phyloP scores from a whole-genome alignment of 257 asterid genomes.

The Dorcoceras hygrometricum region DNA sequence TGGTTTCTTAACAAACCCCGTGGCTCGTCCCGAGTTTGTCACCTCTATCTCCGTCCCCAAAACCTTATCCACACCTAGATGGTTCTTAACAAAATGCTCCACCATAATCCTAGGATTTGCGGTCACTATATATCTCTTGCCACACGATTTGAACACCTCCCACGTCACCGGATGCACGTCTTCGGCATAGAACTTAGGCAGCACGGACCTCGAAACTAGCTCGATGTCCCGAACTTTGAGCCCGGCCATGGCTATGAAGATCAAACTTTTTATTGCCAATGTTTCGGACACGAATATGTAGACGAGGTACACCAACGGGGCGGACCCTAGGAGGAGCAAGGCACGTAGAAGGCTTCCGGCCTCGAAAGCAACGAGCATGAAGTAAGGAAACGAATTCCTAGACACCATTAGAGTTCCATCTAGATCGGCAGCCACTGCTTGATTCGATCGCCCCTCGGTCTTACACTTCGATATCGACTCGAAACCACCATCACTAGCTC shows the following conservation, averaged over 20 bases:
- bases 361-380: constrained; percentile 35
- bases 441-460: constrained; percentile 19
- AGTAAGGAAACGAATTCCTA: constrained; percentile 28
- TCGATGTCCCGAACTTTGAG: constrained; percentile 22
- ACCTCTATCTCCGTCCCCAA: constrained; percentile 30
- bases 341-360: constrained; percentile 34
- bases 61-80: constrained; percentile 27
- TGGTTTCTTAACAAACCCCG: neutral
- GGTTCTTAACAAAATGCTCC: constrained; percentile 30
- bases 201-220: constrained; percentile 20
- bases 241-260: constrained; percentile 32
- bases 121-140: constrained; percentile 30
- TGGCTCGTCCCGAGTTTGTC: neutral
- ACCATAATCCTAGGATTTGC: constrained; percentile 30
- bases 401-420: constrained; percentile 28
- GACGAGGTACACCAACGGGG: constrained; percentile 23
- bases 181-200: constrained; percentile 29
- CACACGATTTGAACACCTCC: constrained; percentile 33
- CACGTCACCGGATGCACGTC: constrained; percentile 39
- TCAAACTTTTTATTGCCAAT: constrained; percentile 18
- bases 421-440: constrained; percentile 27
- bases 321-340: constrained; percentile 24
- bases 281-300: constrained; percentile 27
- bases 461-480: constrained; percentile 19
- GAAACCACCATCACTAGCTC: neutral